Base-by-base conservation (phyloP, 768 basidiomycete genomes). In the Mycena crocata region DNA sequence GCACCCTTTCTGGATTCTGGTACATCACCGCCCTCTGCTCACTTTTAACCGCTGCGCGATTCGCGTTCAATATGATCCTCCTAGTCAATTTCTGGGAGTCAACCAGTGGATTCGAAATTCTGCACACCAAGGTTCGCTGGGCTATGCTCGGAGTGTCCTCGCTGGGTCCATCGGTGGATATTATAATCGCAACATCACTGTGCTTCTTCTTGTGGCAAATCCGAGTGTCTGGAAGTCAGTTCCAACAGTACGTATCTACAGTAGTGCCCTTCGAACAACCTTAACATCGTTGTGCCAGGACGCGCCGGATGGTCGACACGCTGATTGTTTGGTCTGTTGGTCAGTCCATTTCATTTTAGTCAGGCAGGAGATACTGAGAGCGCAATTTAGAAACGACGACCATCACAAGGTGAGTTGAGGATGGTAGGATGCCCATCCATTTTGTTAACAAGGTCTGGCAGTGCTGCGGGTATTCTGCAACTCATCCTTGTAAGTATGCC, bases 121-220 rank as follows among this genome's bases (percentile, higher is more conserved):
- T 58, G 23, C 42, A 58, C 3, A 58, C 40, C 17, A 46, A 39
- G 31, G 7, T 34, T 13, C 57, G 30, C 28, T 58, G 57, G 57
- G 28, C 35, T 2, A 44, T 58, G 40, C 8, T 45, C 30, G 21
- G 26, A 14, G 57, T 58, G 31, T 30, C 44, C 24, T 5, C 57
- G 28, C 7, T 58, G 5, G 57, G 44, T 9, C 57, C 44, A 32
- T 15, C 57, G 1, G 57, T 46, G 15, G 57, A 58, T 26, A 28
- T 58, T n/a, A 21, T 58, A 9, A 58, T 34, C n/a, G 57, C 57
- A 14, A 32, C 44, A 15, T 58, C 57, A 9, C 42, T 58, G 44
- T 58, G 57, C 24, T 58, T 28, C 19, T 45, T 15, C n/a, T 28
- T 58, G 42, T 58, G 45, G 40, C 15, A n/a, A 15, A 58, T 58